Base-by-base conservation (phyloP, 331 rosid genomes). In the Malus hybrid region DNA sequence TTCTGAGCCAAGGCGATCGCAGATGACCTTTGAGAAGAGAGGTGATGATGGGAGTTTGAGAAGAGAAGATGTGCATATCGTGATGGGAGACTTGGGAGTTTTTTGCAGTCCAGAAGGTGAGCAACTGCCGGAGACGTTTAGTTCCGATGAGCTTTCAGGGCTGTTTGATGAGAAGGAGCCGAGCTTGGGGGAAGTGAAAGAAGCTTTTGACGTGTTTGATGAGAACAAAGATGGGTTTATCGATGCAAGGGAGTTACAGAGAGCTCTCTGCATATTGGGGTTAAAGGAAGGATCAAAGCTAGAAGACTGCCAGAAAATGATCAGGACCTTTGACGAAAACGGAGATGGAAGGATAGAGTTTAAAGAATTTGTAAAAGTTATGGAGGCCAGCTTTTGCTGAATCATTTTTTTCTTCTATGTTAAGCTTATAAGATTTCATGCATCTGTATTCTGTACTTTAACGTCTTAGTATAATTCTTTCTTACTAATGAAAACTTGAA, bases 161-260 rank as follows among this genome's bases (percentile, higher is more conserved):
- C 69, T 90, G 86, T 92, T 94, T 85, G 95, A 90, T 15, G 93
- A 92, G 73, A 79, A 79, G 34, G 96, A 90, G 70, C 96, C 99
- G 14, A 86, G 97, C 69, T 42, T 82, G 73, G 90, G 81, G 75
- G 99, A 94, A 79, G 80, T 94, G 77, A 94, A 94, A 77, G 83
- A 82, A 73, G 96, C 97, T 78, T 94, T 94, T 71, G 90, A 87
- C 76, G 92, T 92, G 62, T 92, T 87, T 75, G 99, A 94, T 86
- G 79, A 77, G 73, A 94, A 92, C 75, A 75, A 79, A 75, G 96
- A 94, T 82, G 96, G 95, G 16, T 87, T 86, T 55, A 85, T 94
- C 68, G 97, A 88, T 71, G 95, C 81, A n/a, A 19, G 10, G 71
- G 98, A 94, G 56, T 79, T 94, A 79, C 90, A 92, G 80, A 86